Percentiles rank a stretch among this genome's conserved stretches.
Evolutionary conservation across 768 basidiomycete species (phyloP).

Genomic region (Lenzites betulinus): DNA sequence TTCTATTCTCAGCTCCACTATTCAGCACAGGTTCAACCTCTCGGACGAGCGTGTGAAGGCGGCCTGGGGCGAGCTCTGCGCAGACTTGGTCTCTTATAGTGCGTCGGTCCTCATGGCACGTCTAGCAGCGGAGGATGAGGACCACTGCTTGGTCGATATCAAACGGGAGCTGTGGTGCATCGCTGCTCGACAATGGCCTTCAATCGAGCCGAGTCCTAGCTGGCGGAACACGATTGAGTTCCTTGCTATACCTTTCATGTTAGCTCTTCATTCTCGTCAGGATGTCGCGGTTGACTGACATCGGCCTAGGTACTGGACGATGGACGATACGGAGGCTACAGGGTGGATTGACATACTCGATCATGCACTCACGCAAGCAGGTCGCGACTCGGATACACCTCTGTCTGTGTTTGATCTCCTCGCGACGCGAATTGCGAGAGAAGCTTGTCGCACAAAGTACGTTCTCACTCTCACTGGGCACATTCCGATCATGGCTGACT

Average conservation of each 20-base stretch:
- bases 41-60: slow-evolving; percentile 40
- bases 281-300: slow-evolving; percentile 7
- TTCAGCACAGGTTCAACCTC: slow-evolving; percentile 47
- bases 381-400: slow-evolving; percentile 13
- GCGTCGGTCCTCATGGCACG: slow-evolving; percentile 43
- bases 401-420: slow-evolving; percentile 16
- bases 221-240: slow-evolving; percentile 49
- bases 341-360: slow-evolving; percentile 45
- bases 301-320: slow-evolving; percentile 44
- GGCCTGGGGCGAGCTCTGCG: slow-evolving; percentile 53
- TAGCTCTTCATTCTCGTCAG: slow-evolving; percentile 4
- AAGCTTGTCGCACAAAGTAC: background rate
- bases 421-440: background rate
- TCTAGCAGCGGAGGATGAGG: slow-evolving; percentile 32
- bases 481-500: too few relatives aligned
- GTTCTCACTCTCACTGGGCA: background rate
- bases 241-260: slow-evolving; percentile 53
- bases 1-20: slow-evolving; percentile 45
- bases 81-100: slow-evolving; percentile 46
- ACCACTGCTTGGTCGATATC: slow-evolving; percentile 34
- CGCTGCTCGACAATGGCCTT: slow-evolving; percentile 39
- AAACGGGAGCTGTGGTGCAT: slow-evolving; percentile 52
- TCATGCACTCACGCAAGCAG: slow-evolving; percentile 33
- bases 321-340: slow-evolving; percentile 44
- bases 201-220: slow-evolving; percentile 26